Conservation (phyloP, 2,329 filamentous ascomycete species). For the Pyrenochaeta sp. region DNA sequence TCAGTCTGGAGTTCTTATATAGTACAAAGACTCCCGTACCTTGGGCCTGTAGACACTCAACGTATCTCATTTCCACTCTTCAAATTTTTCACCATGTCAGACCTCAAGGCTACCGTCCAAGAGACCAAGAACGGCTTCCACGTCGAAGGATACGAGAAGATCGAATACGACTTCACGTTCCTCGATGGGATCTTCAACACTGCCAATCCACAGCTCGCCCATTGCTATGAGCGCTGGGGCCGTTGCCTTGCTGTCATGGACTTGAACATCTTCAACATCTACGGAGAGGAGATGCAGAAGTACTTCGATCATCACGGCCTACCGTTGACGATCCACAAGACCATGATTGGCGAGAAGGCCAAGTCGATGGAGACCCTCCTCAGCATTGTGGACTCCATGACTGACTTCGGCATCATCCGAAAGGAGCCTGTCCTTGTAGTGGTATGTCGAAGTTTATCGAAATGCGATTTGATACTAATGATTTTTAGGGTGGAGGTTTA, state of each 20-base stretch:
- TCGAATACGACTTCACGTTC: constrained; percentile 78
- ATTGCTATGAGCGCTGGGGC: constrained; percentile 71
- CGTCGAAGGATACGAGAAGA: constrained; percentile 78
- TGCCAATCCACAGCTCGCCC: constrained; percentile 67
- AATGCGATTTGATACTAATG: constrained; percentile 13
- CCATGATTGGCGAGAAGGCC: constrained; percentile 77
- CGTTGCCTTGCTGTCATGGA: constrained; percentile 75
- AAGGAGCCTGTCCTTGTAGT: constrained; percentile 58
- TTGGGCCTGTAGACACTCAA: constrained; percentile 30
- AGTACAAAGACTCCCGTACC: constrained; percentile 15
- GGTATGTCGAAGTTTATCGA: constrained; percentile 23
- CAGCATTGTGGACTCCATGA: constrained; percentile 77
- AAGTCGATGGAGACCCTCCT: constrained; percentile 76
- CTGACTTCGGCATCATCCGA: constrained; percentile 73
- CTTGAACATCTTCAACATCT: constrained; percentile 73
- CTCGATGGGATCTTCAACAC: constrained; percentile 73
- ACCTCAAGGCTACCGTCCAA: constrained; percentile 69
- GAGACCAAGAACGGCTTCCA: constrained; percentile 73
- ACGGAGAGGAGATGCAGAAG: constrained; percentile 69
- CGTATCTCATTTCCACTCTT: constrained; percentile 28
- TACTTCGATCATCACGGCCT: constrained; percentile 74
- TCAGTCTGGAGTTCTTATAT: constrained; percentile 26
- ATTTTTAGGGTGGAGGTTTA: constrained; percentile 51
- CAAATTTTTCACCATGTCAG: constrained; percentile 65
- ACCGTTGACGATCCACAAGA: constrained; percentile 72